Conservation (phyloP, 768 basidiomycete genomes). For the Polyporus arcularius region DNA sequence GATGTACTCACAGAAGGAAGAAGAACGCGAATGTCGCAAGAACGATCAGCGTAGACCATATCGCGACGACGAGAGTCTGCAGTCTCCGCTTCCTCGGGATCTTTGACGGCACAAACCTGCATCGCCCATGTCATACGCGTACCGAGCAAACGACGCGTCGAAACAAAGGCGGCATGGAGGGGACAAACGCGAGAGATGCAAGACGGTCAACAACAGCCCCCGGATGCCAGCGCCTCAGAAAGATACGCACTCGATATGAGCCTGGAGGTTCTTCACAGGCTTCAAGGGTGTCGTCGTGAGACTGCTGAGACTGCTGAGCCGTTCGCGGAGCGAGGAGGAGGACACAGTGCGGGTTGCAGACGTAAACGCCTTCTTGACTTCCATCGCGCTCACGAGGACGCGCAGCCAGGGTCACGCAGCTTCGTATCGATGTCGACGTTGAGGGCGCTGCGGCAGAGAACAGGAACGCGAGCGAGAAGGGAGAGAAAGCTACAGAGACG, state of each 20-base stretch:
- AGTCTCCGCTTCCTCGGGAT: constrained; percentile 85
- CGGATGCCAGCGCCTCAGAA: background rate
- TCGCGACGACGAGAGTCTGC: constrained; percentile 86
- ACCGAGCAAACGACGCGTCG: background rate
- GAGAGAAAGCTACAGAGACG: background rate
- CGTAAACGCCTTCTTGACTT: constrained; percentile 32
- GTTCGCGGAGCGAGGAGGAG: constrained; percentile 60
- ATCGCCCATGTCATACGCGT: background rate
- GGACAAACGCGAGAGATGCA: background rate
- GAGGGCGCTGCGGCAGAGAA: background rate
- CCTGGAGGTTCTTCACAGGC: constrained; percentile 65
- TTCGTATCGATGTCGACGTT: background rate
- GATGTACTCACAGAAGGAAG: constrained; percentile 69
- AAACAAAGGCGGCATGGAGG: background rate
- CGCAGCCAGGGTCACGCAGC: background rate
- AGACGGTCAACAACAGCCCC: constrained; percentile 1
- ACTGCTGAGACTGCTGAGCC: constrained; percentile 49
- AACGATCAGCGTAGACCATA: constrained; percentile 84
- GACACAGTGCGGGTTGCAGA: constrained; percentile 55
- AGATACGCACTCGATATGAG: constrained; percentile 70
- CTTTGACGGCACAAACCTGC: constrained; percentile 81
- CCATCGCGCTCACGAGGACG: constrained; percentile 29
- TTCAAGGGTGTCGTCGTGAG: constrained; percentile 58
- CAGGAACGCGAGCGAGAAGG: background rate
- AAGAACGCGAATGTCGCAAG: constrained; percentile 69